Base-by-base conservation (phyloP, 2,329 filamentous ascomycete genomes). In the Aspergillus ochraceoroseus region DNA sequence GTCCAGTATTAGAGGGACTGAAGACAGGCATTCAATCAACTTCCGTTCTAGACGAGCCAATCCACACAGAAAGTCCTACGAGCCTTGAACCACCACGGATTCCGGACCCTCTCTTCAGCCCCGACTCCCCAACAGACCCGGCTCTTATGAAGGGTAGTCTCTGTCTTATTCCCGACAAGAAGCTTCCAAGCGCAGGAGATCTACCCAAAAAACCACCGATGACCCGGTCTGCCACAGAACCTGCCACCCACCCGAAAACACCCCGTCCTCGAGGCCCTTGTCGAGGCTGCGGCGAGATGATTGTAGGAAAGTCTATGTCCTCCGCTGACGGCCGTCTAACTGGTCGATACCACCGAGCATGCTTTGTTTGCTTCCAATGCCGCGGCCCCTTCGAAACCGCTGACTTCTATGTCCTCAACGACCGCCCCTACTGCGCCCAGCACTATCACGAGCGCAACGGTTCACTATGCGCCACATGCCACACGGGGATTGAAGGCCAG, bases 391-490 rank as follows among this genome's bases (percentile, higher is more conserved):
- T 96, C 59, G 73, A 81, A 13, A 94, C 88, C 0, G 78, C 87
- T 1, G 88, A 92, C 44, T 96, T 96, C 56, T 98, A 98, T 61
- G 89, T 98, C 7, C 77, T 88, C 44, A 70, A 84, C 49, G 87
- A 98, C 65, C 75, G 80, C 44, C 92, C 92, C 0, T 95, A 90
- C 66, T 96, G 92, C 65, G 83, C 87, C 52, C 80, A 82, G 34
- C 88, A 96, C 65, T 98, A 96, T 61, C 92, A 98, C 67, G 78
- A 85, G 62, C 75, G 92, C 22, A 96, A 96, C 55, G 83, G 84
- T 35, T 94, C 87, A 32, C 70, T 95, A 1, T 98, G 92, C 61
- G 76, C 77, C 11, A 76, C 75, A 19, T 98, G 92, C 63, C 77
- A 85, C 49, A 72, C 73, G 7, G 92, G 92, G 9, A 96, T 98